Evolutionary conservation across 352 stramenopile species (phyloP).

Genomic region (Globisporangium irregulare): DNA sequence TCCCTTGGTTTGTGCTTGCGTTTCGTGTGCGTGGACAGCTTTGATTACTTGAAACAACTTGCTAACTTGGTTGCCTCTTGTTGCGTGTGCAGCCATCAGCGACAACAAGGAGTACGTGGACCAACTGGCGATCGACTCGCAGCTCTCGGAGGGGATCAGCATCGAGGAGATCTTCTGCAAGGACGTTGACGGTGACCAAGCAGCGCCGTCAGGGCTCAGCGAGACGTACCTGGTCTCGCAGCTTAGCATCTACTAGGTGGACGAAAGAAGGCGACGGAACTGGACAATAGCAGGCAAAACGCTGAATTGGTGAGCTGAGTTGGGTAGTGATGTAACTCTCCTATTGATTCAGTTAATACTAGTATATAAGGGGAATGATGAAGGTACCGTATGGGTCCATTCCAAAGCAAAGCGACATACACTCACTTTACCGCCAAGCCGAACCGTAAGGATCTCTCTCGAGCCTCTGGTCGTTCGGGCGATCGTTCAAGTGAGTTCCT

Average conservation of each 20-base stretch:
- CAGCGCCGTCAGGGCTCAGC: not conserved
- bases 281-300: not conserved
- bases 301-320: too few species aligned
- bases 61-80: not conserved
- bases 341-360: slow-evolving; percentile 14
- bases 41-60: not conserved
- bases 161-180: slow-evolving; percentile 64
- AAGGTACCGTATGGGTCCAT: not conserved
- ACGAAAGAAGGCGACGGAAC: not conserved
- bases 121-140: slow-evolving; percentile 72
- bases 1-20: not conserved
- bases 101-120: slow-evolving; percentile 84
- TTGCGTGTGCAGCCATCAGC: slow-evolving; percentile 44
- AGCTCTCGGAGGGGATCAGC: slow-evolving; percentile 56
- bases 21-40: too few species aligned
- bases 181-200: slow-evolving; percentile 2
- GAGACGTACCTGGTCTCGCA: slow-evolving; percentile 17
- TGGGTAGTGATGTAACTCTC: not conserved
- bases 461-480: not conserved
- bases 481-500: too few species aligned
- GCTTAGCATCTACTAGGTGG: slow-evolving; percentile 12
- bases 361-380: slow-evolving; percentile 10
- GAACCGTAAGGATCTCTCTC: not conserved
- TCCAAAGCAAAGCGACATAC: not conserved
- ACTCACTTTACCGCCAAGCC: not conserved